Evolutionary conservation across 352 stramenopile genomes (phyloP).

Genomic region (Pythium insidiosum): DNA sequence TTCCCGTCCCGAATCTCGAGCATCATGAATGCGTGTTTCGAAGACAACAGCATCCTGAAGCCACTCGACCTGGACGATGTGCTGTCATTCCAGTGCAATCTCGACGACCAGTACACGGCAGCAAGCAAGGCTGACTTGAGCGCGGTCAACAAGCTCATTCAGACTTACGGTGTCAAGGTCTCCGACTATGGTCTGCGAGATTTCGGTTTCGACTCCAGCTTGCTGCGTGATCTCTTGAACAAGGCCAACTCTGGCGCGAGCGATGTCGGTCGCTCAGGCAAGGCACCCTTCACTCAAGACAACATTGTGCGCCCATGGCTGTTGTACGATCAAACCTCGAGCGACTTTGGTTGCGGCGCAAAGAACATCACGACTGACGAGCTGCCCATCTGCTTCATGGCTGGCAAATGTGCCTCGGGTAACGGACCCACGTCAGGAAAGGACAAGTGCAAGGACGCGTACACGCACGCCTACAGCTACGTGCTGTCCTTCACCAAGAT

Average conservation of each 20-base stretch:
- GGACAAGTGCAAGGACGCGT: constrained; percentile 39
- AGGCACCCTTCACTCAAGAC: constrained; percentile 34
- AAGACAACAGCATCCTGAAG: constrained; percentile 49
- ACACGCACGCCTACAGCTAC: constrained; percentile 55
- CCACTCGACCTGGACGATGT: constrained; percentile 40
- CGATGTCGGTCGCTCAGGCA: constrained; percentile 7
- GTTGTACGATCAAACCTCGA: constrained; percentile 25
- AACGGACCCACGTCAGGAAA: constrained; percentile 8
- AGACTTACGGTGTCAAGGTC: constrained; percentile 35
- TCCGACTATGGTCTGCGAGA: constrained; percentile 42
- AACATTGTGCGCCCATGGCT: constrained; percentile 56
- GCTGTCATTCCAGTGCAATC: constrained; percentile 50
- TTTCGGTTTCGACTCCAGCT: constrained; percentile 54
- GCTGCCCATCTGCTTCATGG: constrained; percentile 61
- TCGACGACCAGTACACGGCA: constrained; percentile 50
- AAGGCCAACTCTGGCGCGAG: constrained; percentile 26
- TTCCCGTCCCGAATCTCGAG: constrained; percentile 44
- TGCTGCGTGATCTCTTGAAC: constrained; percentile 31
- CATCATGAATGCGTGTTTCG: constrained; percentile 67
- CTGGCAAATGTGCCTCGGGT: constrained; percentile 22
- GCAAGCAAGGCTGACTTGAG: constrained; percentile 36
- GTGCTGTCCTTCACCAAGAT: constrained; percentile 47
- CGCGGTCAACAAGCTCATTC: constrained; percentile 24
- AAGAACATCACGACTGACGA: constrained; percentile 26
- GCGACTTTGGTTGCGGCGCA: constrained; percentile 14